A percentile compares a stretch with the other conserved stretches of the same genome.
phyloP scores from a whole-genome alignment of 371 early-diverging fungal genomes.

The Synchytrium microbalum region DNA sequence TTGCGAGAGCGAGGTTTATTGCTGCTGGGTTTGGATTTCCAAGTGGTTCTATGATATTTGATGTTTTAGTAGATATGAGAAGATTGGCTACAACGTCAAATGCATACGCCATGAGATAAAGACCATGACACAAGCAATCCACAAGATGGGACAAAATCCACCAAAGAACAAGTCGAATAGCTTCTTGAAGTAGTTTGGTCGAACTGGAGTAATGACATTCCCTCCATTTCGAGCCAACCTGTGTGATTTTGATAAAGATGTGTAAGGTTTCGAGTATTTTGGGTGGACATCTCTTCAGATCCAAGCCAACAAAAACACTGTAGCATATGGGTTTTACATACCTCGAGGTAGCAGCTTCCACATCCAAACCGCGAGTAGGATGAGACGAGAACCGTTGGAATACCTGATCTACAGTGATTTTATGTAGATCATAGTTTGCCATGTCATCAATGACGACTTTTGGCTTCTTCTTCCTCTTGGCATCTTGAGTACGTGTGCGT shows the following conservation, averaged over 20 bases:
- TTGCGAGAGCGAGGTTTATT: slow-evolving; percentile 41
- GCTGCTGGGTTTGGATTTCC: slow-evolving; percentile 23
- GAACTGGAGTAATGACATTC: slow-evolving; percentile 32
- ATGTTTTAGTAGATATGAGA: slow-evolving; percentile 18
- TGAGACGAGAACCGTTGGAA: slow-evolving; percentile 16
- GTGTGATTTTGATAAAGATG: no score
- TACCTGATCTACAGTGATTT: no score
- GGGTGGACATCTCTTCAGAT: no score
- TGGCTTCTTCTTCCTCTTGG: no score
- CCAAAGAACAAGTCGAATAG: slow-evolving; percentile 39
- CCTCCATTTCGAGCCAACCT: no score
- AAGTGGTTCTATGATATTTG: slow-evolving; percentile 37
- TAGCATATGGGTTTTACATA: no score
- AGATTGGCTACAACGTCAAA: slow-evolving; percentile 13
- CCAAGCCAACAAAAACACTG: no score
- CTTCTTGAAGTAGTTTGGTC: slow-evolving; percentile 39
- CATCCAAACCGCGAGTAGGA: slow-evolving; percentile 16
- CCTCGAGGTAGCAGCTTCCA: no score
- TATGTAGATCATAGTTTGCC: no score
- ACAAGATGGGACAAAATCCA: slow-evolving; percentile 42
- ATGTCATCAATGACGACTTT: no score
- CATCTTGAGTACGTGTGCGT: no score
- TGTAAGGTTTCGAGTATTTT: no score
- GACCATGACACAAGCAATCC: slow-evolving; percentile 30
- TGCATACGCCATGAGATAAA: slow-evolving; percentile 23